Percentiles rank a stretch among this genome's conserved stretches.
Evolutionary conservation across 306 rosid species (phyloP).

Genomic region (Lathyrus sativus): DNA sequence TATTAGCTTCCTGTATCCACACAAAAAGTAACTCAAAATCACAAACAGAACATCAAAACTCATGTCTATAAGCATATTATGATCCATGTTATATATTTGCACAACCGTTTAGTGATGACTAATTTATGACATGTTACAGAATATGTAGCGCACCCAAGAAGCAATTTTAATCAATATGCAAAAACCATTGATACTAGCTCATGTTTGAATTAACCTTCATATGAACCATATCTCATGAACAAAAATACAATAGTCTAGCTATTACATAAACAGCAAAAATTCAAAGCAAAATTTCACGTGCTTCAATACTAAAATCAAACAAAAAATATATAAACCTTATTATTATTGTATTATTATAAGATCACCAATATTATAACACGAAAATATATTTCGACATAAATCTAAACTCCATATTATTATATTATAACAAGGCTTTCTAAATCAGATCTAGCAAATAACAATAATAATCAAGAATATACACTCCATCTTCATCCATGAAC

Average conservation of each 20-base stretch:
- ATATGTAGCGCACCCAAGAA: no score
- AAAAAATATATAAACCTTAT: background rate
- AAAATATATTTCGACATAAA: background rate
- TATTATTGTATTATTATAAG: background rate
- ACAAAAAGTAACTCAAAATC: background rate
- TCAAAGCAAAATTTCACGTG: background rate
- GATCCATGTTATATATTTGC: no score
- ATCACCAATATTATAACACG: background rate
- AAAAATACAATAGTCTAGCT: background rate
- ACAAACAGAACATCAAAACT: background rate
- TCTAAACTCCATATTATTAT: background rate
- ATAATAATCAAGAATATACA: background rate
- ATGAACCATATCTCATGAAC: no score
- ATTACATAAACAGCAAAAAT: background rate
- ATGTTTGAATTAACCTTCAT: no score
- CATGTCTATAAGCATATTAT: no score
- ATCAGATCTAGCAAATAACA: background rate
- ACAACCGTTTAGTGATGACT: no score
- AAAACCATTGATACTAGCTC: no score
- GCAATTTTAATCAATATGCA: no score
- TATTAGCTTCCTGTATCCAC: conserved; percentile 68
- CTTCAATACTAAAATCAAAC: background rate
- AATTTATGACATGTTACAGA: no score
- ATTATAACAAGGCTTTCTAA: no score
- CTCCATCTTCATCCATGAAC: background rate